Percentiles rank a stretch among this genome's conserved stretches.
Evolutionary conservation across 441 rosid species (phyloP).

Genomic region (Isatis lusitanica): DNA sequence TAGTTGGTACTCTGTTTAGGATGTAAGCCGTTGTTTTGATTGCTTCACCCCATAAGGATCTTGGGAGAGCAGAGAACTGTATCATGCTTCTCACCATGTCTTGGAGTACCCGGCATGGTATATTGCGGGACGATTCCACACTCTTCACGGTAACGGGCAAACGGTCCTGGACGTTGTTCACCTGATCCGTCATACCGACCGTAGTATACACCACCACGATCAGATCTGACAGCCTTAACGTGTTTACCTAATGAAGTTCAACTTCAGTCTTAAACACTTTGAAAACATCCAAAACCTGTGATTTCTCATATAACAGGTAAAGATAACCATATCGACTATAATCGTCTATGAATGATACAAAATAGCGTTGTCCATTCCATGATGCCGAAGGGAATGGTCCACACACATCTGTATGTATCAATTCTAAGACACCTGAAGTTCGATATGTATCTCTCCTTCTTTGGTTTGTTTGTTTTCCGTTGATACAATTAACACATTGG

Average conservation of each 20-base stretch:
- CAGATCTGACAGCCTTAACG: not conserved
- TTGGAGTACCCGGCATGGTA: not conserved
- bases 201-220: not conserved
- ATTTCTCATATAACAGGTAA: not conserved
- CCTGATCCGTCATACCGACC: not conserved
- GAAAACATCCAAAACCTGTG: not conserved
- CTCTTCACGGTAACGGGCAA: not conserved
- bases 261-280: not conserved
- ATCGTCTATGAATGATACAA: not conserved
- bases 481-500: not conserved
- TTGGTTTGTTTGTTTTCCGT: not conserved
- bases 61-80: not conserved
- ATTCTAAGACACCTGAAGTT: not conserved
- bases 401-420: not conserved
- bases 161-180: not conserved
- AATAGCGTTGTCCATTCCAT: not conserved
- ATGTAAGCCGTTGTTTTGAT: not conserved
- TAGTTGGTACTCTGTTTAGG: not conserved
- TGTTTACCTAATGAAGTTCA: not conserved
- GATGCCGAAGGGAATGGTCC: not conserved
- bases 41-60: not conserved
- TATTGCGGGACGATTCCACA: not conserved
- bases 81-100: conserved; percentile 2
- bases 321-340: not conserved
- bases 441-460: not conserved